Evolutionary conservation across 352 stramenopile species (phyloP).

Genomic region (Pythium aquatile): DNA sequence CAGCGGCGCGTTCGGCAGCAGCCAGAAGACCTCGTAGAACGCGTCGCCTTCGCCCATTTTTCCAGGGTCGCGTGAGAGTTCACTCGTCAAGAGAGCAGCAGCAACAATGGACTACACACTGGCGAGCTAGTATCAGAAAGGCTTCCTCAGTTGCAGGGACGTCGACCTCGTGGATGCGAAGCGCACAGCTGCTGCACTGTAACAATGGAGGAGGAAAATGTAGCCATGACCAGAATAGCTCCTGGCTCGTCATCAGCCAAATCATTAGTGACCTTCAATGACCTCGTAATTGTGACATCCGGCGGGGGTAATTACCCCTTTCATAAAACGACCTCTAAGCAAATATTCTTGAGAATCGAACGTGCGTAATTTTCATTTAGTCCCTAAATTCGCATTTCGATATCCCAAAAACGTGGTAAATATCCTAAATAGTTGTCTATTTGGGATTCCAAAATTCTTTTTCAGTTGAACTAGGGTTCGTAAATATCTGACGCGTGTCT

Average conservation of each 20-base stretch:
- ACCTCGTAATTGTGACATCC: background rate
- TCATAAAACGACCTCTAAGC: background rate
- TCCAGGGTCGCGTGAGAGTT: background rate
- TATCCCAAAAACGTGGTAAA: background rate
- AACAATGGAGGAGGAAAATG: constrained; percentile 3
- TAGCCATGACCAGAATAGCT: constrained; percentile 24
- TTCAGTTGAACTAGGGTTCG: background rate
- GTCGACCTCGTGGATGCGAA: no score
- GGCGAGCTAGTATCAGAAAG: background rate
- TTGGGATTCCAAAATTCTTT: background rate
- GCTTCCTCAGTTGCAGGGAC: background rate
- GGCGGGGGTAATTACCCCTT: background rate
- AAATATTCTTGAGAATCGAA: background rate
- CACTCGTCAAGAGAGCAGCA: background rate
- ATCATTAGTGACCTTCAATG: background rate
- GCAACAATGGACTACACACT: background rate
- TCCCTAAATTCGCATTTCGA: no score
- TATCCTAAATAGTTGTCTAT: background rate
- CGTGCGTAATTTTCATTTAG: no score
- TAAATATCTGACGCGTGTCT: background rate
- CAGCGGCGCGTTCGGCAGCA: constrained; percentile 29
- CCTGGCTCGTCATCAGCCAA: background rate
- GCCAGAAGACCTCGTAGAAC: constrained; percentile 44
- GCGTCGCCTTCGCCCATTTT: constrained; percentile 17
- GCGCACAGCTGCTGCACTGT: no score